Base-by-base conservation (phyloP, 352 stramenopile genomes). In the Pythium aristosporum region DNA sequence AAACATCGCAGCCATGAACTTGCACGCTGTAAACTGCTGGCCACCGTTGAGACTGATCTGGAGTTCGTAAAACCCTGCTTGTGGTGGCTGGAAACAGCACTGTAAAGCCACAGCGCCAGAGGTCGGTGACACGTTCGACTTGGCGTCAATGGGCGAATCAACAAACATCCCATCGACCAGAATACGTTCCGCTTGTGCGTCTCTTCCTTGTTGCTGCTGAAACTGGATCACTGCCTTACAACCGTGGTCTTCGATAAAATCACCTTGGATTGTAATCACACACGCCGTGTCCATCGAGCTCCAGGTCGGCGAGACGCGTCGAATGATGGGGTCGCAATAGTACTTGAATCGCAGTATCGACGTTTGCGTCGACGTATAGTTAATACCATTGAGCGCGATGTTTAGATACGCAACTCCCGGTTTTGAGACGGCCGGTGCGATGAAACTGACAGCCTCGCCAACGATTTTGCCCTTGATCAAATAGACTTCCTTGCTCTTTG, bases 301-400 rank as follows among this genome's bases (percentile, higher is more conserved):
- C 80, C 80, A 91, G 0, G 69, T 61, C 10, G 80, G 82, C 1
- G 65, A 72, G 18, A 91, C 75, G 5, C 75, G 80, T 6, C 66
- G 77, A 54, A 91, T 74, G 23, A 81, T 61, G 10, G 80, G 79
- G 8, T 81, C 71, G 3, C 75, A 42, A 32, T 88, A 91, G 52
- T 89, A 91, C 34, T 66, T 79, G 57, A 74, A 91, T 9, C 74
- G 72, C 10, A 91, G 75, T 4, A 66, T 74, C 16, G 66, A 67
- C 5, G 74, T 67, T 30, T 82, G 80, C 2, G 72, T 55, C 0
- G 69, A 85, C 8, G 79, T 91, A 62, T 89, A 90, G 64, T 89
- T 84, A 44, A 91, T 91, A 0, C 80, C 82, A n/a, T 91, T 88
- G 37, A 91, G 63, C 0, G 79, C 80, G 54, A 91, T 88, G 51